A percentile compares a stretch with the other conserved stretches of the same genome.
phyloP scores from a whole-genome alignment of 2,329 filamentous ascomycete species.

The Arthrinium puccinioides region DNA sequence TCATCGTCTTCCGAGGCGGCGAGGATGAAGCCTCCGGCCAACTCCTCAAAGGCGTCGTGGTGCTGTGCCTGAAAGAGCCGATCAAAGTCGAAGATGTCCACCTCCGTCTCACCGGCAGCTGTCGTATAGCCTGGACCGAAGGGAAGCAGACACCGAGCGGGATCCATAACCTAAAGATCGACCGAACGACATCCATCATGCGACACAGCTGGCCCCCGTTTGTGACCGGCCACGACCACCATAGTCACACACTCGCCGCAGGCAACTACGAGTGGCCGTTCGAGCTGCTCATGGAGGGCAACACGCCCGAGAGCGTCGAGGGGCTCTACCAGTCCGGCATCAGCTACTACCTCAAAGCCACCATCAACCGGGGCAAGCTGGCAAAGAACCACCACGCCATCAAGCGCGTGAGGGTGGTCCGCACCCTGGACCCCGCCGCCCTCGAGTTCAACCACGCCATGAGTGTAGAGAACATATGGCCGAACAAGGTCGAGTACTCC shows the following conservation, averaged over 20 bases:
- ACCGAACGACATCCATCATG: conserved; percentile 53
- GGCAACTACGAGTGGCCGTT: conserved; percentile 85
- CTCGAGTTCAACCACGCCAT: conserved; percentile 79
- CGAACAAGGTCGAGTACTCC: conserved; percentile 94
- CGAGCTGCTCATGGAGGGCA: conserved; percentile 63
- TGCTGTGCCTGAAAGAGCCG: conserved; percentile 63
- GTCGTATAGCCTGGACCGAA: conserved; percentile 57
- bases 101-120: conserved; percentile 62
- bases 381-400: conserved; percentile 77
- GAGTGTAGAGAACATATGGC: conserved; percentile 96
- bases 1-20: conserved; percentile 69
- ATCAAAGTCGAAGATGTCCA: conserved; percentile 68
- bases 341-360: conserved; percentile 86
- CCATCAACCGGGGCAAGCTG: conserved; percentile 79
- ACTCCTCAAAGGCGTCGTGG: conserved; percentile 64
- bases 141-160: conserved; percentile 42
- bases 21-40: conserved; percentile 72
- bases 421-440: conserved; percentile 68
- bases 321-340: conserved; percentile 81
- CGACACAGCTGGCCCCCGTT: conserved; percentile 65
- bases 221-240: conserved; percentile 46
- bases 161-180: conserved; percentile 51
- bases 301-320: conserved; percentile 80
- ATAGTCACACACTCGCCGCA: conserved; percentile 53
- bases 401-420: conserved; percentile 71